Conservation (phyloP, 768 basidiomycete species). For the Termitomyces sp. region DNA sequence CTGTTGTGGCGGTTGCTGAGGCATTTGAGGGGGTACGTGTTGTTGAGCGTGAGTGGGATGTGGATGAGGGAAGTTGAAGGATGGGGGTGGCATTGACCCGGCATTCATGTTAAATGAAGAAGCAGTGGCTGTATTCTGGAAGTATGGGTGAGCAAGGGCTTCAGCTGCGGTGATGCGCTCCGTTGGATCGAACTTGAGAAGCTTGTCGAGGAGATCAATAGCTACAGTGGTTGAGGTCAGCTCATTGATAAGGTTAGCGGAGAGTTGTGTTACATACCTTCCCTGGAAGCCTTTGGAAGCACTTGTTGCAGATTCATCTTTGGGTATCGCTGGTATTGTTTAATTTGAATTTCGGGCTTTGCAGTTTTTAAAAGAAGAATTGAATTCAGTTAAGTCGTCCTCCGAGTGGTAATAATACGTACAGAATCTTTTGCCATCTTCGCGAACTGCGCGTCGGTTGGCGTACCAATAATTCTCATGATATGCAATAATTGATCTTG, state of each 20-base stretch:
- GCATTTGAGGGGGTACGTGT: constrained; percentile 29
- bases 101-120: constrained; percentile 40
- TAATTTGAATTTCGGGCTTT: constrained; percentile 79
- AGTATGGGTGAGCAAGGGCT: constrained; percentile 90
- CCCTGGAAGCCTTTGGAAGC: constrained; percentile 80
- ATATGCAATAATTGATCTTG: constrained; percentile 98
- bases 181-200: constrained; percentile 94
- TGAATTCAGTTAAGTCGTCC: constrained; percentile 3
- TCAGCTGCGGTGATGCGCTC: constrained; percentile 90
- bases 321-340: constrained; percentile 84
- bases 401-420: constrained; percentile 22
- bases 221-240: constrained; percentile 39
- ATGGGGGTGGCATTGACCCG: constrained; percentile 64
- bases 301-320: constrained; percentile 80
- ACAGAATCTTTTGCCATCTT: constrained; percentile 92
- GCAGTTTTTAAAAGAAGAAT: too few species aligned
- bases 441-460: constrained; percentile 80
- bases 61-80: constrained; percentile 67
- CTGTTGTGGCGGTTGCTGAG: constrained; percentile 28
- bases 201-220: constrained; percentile 88
- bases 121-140: constrained; percentile 52
- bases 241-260: background rate
- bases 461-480: constrained; percentile 95
- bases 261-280: constrained; percentile 43
- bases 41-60: constrained; percentile 53